These are phyloP conservation scores for Nymphaea colorata DNA, from an alignment of 164 flowering plant genomes.

Conservation along the genomic window DNA sequence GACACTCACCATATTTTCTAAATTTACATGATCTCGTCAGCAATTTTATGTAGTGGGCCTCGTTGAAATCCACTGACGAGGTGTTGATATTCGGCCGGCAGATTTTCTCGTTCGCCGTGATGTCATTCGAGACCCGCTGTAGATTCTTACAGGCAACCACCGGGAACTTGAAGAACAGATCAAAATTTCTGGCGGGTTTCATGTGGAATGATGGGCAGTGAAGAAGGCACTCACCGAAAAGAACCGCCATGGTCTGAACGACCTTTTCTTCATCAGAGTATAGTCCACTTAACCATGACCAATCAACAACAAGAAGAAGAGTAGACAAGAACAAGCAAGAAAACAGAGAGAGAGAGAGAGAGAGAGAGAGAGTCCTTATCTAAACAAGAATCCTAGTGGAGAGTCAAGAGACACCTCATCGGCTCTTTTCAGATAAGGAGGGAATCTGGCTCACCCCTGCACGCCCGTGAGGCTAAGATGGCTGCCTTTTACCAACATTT, in stretches of 20 bases:
- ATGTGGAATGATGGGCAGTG: conserved; percentile 13
- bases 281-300: not conserved
- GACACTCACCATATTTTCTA: conserved; percentile 48
- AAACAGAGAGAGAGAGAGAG: not conserved
- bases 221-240: conserved; percentile 21
- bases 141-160: conserved; percentile 10
- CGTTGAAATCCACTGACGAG: conserved; percentile 28
- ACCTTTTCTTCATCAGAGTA: not conserved
- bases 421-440: not conserved
- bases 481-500: too few species aligned
- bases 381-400: not conserved
- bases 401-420: not conserved
- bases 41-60: conserved; percentile 46
- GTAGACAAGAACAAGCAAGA: not conserved
- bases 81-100: conserved; percentile 11
- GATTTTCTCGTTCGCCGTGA: conserved; percentile 20
- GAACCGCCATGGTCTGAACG: conserved; percentile 15
- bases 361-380: not conserved
- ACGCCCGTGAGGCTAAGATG: too few species aligned
- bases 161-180: conserved; percentile 11
- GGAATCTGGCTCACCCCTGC: not conserved
- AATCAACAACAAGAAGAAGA: too few species aligned
- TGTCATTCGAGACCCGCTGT: conserved; percentile 15
- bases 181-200: conserved; percentile 19
- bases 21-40: conserved; percentile 54